Conservation (phyloP, 78 protist species). For the Dictyostelium citrinum region DNA sequence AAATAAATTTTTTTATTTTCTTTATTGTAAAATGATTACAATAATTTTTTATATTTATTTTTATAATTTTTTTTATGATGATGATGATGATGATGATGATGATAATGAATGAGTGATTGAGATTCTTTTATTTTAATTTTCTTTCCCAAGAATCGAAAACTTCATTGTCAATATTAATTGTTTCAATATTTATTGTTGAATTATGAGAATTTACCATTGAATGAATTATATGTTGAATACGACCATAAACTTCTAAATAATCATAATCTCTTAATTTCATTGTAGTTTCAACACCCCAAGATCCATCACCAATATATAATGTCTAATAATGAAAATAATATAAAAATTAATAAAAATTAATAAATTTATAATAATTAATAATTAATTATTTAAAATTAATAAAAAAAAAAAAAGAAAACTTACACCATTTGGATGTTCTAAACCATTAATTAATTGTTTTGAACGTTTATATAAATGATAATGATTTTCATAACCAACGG, state of each 20-base stretch:
- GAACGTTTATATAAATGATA: conserved; percentile 78
- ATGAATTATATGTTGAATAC: neutral
- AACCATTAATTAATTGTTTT: conserved; percentile 29
- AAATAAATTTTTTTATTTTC: neutral
- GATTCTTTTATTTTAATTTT: neutral
- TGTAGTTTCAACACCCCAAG: conserved; percentile 48
- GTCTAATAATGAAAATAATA: neutral
- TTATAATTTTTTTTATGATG: neutral
- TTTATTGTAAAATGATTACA: neutral
- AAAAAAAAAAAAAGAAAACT: neutral
- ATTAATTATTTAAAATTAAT: too few species aligned
- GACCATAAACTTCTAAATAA: neutral
- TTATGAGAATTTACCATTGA: neutral
- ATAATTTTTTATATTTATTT: neutral
- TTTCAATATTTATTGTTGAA: neutral
- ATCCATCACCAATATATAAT: conserved; percentile 74
- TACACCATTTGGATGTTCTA: conserved; percentile 1
- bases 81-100: too few species aligned
- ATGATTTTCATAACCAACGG: conserved; percentile 78
- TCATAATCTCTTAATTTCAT: conserved; percentile 13
- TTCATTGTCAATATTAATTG: neutral
- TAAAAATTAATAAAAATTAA: neutral
- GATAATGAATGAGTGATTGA: neutral
- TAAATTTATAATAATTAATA: neutral
- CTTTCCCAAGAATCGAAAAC: conserved; percentile 22